Evolutionary conservation across 768 basidiomycete species (phyloP).

Genomic region (Chlorophyllum brunneum): DNA sequence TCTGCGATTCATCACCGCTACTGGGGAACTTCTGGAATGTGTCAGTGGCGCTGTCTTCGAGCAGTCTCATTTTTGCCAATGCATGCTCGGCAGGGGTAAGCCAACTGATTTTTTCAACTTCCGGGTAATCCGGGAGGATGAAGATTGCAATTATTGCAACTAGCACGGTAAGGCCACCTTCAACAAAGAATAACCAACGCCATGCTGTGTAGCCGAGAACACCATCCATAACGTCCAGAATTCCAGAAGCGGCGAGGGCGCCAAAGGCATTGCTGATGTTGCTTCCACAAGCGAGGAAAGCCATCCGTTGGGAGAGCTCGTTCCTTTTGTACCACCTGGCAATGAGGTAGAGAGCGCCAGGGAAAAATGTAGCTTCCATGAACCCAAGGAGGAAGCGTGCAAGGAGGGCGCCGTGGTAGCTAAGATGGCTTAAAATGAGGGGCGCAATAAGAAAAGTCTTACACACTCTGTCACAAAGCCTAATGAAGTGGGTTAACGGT

Average conservation of each 20-base stretch:
- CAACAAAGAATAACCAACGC: conserved; percentile 76
- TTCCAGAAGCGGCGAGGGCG: conserved; percentile 70
- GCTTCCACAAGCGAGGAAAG: conserved; percentile 66
- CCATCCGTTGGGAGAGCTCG: conserved; percentile 68
- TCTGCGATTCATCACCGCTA: conserved; percentile 19
- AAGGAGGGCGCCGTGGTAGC: conserved; percentile 60
- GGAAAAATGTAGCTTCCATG: conserved; percentile 66
- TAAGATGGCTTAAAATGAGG: conserved; percentile 18
- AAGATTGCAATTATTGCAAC: conserved; percentile 48
- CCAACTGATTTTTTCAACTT: conserved; percentile 45
- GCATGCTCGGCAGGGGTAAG: conserved; percentile 52
- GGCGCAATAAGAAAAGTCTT: background rate
- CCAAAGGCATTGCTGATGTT: conserved; percentile 83
- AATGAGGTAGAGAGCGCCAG: conserved; percentile 60
- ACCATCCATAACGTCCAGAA: conserved; percentile 70
- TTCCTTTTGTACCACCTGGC: conserved; percentile 71
- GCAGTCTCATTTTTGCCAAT: conserved; percentile 59
- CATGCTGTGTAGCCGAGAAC: conserved; percentile 66
- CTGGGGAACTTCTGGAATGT: background rate
- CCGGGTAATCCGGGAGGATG: conserved; percentile 74
- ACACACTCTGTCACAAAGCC: conserved; percentile 39
- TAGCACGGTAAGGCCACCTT: conserved; percentile 54
- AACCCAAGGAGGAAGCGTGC: conserved; percentile 78
- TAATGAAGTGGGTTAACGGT: conserved; percentile 11
- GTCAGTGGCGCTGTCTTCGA: conserved; percentile 43